phyloP scores from a whole-genome alignment of 192 early-diverging fungal species.

The Backusella tuberculispora region DNA sequence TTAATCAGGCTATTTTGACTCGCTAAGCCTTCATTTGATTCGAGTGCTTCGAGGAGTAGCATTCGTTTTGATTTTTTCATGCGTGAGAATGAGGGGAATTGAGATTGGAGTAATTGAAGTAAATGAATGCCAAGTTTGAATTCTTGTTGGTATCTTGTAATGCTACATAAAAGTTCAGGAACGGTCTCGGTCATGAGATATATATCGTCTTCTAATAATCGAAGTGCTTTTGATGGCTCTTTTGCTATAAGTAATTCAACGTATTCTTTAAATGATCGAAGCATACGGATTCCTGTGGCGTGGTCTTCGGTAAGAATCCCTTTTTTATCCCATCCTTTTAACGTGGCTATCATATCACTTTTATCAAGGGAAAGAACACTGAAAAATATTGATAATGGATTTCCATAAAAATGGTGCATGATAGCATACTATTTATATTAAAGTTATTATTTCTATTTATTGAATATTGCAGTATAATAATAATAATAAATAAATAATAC shows the following conservation, averaged over 20 bases:
- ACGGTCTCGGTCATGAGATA: constrained; percentile 57
- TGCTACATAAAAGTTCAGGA: constrained; percentile 48
- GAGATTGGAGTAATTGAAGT: constrained; percentile 60
- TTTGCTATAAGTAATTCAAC: constrained; percentile 46
- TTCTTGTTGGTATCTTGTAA: constrained; percentile 59
- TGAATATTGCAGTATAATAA: not conserved
- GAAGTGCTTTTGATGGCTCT: constrained; percentile 45
- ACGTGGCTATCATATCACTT: not conserved
- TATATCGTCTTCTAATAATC: constrained; percentile 63
- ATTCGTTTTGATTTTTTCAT: constrained; percentile 62
- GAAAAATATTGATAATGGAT: constrained; percentile 69
- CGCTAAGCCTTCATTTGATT: constrained; percentile 38
- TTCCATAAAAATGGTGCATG: constrained; percentile 87
- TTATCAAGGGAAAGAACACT: not conserved
- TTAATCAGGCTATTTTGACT: not conserved
- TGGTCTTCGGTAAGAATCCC: constrained; percentile 55
- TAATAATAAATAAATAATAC: not conserved
- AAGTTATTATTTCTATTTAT: too few relatives aligned
- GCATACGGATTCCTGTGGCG: constrained; percentile 70
- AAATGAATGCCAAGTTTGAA: constrained; percentile 67
- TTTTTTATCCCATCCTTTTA: constrained; percentile 18
- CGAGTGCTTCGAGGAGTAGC: constrained; percentile 68
- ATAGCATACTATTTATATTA: constrained; percentile 65
- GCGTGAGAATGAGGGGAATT: constrained; percentile 46
- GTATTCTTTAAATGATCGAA: constrained; percentile 63